Evolutionary conservation across 306 rosid species (phyloP).

Genomic region (Nissolia schottii): DNA sequence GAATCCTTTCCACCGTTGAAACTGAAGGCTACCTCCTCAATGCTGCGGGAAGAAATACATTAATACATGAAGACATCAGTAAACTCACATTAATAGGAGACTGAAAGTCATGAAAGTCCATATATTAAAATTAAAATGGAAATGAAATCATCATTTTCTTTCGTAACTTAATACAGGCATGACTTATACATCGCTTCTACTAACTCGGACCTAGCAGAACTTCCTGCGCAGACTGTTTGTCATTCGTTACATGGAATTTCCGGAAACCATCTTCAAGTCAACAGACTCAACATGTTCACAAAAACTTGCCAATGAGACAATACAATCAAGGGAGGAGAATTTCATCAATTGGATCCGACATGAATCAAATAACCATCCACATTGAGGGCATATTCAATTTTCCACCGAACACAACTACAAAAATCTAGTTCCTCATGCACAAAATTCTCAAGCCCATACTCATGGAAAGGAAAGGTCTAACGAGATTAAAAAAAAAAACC

Average conservation of each 20-base stretch:
- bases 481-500: background rate
- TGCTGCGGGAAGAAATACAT: conserved; percentile 44
- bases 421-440: background rate
- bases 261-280: conserved; percentile 1
- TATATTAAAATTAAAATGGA: background rate
- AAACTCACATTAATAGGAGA: conserved; percentile 18
- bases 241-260: background rate
- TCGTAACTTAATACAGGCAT: background rate
- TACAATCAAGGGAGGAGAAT: background rate
- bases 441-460: conserved; percentile 20
- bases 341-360: conserved; percentile 5
- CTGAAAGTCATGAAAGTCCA: background rate
- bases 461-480: conserved; percentile 5
- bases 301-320: background rate
- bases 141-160: background rate
- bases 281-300: background rate
- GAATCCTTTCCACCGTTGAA: conserved; percentile 99
- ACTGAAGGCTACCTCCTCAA: conserved; percentile 91
- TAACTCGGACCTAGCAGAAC: conserved; percentile 6
- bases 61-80: conserved; percentile 5
- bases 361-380: conserved; percentile 13
- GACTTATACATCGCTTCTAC: background rate
- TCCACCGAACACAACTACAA: background rate
- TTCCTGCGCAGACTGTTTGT: background rate
- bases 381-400: conserved; percentile 1